phyloP scores from a whole-genome alignment of 768 basidiomycete genomes.

The Lenzites betulinus region DNA sequence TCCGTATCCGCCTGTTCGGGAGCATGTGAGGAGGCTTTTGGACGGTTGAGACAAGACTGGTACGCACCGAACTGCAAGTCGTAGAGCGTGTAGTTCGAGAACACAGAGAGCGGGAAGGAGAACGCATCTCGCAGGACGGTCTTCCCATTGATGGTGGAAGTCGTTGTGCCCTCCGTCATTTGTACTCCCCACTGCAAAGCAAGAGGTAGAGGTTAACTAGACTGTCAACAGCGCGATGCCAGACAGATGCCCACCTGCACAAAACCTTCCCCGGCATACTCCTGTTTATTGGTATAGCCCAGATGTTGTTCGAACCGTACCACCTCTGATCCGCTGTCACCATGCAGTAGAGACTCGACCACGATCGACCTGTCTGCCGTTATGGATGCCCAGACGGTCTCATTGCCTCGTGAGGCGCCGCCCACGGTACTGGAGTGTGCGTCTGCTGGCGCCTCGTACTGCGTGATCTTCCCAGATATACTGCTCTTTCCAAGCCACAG shows the following conservation, averaged over 20 bases:
- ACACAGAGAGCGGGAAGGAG: slow-evolving; percentile 48
- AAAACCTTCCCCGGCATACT: slow-evolving; percentile 47
- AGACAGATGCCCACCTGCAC: slow-evolving; percentile 33
- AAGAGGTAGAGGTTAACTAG: background rate
- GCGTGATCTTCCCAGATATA: slow-evolving; percentile 64
- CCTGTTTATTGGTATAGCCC: slow-evolving; percentile 58
- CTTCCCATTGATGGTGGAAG: slow-evolving; percentile 46
- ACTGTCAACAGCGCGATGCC: background rate
- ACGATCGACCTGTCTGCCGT: slow-evolving; percentile 55
- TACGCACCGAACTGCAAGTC: slow-evolving; percentile 6
- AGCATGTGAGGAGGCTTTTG: no score
- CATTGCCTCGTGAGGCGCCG: slow-evolving; percentile 40
- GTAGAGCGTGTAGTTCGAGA: slow-evolving; percentile 26
- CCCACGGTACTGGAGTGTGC: slow-evolving; percentile 49
- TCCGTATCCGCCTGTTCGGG: slow-evolving; percentile 2
- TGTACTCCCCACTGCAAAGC: slow-evolving; percentile 47
- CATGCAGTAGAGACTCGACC: slow-evolving; percentile 58
- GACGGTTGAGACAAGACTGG: background rate
- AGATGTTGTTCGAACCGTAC: slow-evolving; percentile 55
- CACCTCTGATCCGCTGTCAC: slow-evolving; percentile 51
- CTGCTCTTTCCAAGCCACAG: slow-evolving; percentile 60
- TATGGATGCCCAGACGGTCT: slow-evolving; percentile 58
- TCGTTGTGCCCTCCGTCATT: slow-evolving; percentile 44
- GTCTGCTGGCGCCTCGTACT: slow-evolving; percentile 55
- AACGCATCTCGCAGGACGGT: slow-evolving; percentile 46